Conservation (phyloP, 2,329 filamentous ascomycete species). For the Tolypocladium nubicola region DNA sequence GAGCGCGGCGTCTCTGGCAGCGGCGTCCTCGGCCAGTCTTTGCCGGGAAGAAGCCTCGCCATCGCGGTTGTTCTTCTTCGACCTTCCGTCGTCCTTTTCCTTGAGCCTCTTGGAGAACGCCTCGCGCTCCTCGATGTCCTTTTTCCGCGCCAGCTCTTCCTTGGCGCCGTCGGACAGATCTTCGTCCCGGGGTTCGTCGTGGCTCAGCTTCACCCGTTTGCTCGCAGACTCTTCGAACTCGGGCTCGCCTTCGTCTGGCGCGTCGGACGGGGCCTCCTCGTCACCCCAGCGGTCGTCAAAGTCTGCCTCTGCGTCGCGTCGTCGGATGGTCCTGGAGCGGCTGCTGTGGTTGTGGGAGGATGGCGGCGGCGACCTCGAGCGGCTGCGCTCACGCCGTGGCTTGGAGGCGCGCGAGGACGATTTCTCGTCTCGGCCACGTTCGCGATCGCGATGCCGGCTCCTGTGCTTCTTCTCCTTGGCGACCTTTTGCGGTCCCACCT, state of each 20-base stretch:
- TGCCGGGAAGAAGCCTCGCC: constrained; percentile 48
- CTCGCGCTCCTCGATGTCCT: constrained; percentile 65
- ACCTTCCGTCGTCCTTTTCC: constrained; percentile 58
- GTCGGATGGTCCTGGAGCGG: constrained; percentile 31
- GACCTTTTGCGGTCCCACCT: constrained; percentile 44
- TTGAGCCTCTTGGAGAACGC: constrained; percentile 69
- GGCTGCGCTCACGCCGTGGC: constrained; percentile 17
- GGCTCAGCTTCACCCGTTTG: constrained; percentile 57
- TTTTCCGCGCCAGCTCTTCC: constrained; percentile 46
- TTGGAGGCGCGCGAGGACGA: constrained; percentile 14
- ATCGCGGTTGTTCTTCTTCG: constrained; percentile 56
- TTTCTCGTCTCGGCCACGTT: constrained; percentile 19
- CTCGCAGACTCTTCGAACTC: constrained; percentile 60
- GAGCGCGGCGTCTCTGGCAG: constrained; percentile 59
- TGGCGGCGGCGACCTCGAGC: constrained; percentile 21
- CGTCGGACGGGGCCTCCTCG: constrained; percentile 47
- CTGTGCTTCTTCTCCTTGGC: constrained; percentile 37
- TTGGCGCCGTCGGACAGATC: constrained; percentile 51
- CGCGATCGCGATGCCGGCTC: constrained; percentile 26
- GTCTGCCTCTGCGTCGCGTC: constrained; percentile 32
- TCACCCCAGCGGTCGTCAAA: constrained; percentile 77
- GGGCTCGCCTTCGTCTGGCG: constrained; percentile 30
- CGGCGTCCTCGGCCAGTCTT: constrained; percentile 39
- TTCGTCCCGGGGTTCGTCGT: constrained; percentile 34
- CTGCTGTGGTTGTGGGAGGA: constrained; percentile 15